Evolutionary conservation across 495 filamentous ascomycete species (phyloP), one percentile per base, ranked within the genome.

Genomic region (Daldinia childiae): DNA sequence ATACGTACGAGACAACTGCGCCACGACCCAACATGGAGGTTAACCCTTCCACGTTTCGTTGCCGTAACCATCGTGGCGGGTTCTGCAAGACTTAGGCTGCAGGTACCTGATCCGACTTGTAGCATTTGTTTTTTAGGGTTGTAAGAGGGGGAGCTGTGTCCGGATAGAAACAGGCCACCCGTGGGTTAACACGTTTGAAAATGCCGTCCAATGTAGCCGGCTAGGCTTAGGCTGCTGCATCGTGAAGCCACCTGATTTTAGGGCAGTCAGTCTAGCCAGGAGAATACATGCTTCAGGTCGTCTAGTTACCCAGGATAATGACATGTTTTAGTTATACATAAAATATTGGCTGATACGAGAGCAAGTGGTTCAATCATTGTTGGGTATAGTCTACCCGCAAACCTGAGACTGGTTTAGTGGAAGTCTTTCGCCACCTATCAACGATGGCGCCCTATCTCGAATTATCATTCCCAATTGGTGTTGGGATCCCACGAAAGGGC

Each of bases 31-130:
- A 36, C 45, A 57, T 57, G 34, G 32, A 52, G 8, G 62, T 39
- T 38, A 32, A 45, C 48, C 38, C 19, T 66, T 65, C 57, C 50
- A 14, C 36, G 51, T 56, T 27, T 62, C 64, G 34, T 51, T 45
- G 38, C 60, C 50, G 65, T 45, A 62, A 73, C 70, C 62, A 62
- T 57, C 36, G 51, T 17, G 39, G 58, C 64, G 59, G 54, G 66
- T 45, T 57, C 26, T 66, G 63, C 59, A 38, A 30, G 48, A 39
- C 51, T 39, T 38, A 32, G 30, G 34, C 29, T 57, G 69, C 27
- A 56, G 61, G 48, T 56, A 17, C 38, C 38, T 30, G 65, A 62
- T 54, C 48, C 39, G 36, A 54, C 36, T 17, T 11, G 38, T 27
- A 62, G 58, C 15, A 55, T 32, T 50, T 4, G 19, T 9, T 19